phyloP scores from a whole-genome alignment of 1,139 yeast species.

The Debaryomyces singareniensis region DNA sequence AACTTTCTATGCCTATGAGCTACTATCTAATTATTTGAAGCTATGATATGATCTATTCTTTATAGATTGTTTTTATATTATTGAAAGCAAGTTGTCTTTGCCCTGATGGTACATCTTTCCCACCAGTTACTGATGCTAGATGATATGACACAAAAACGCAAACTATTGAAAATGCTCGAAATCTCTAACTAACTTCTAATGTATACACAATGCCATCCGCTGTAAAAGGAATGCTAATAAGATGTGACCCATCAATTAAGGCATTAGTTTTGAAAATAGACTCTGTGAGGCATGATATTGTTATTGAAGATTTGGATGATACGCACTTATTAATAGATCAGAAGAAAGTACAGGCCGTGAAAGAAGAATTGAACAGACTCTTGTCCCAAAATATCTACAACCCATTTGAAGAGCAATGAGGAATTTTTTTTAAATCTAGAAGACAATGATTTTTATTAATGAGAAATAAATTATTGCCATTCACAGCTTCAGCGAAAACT shows the following conservation, averaged over 20 bases:
- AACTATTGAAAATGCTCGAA: too few species aligned
- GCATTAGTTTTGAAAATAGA: conserved; percentile 83
- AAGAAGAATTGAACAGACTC: conserved; percentile 66
- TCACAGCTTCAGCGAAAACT: background rate
- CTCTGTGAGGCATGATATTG: conserved; percentile 63
- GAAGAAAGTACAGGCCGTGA: conserved; percentile 67
- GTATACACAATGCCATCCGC: conserved; percentile 43
- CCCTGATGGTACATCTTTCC: too few species aligned
- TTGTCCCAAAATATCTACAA: conserved; percentile 79
- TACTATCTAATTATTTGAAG: too few species aligned
- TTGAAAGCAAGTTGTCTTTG: too few species aligned
- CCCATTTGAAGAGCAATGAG: conserved; percentile 67
- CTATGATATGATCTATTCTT: too few species aligned
- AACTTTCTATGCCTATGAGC: too few species aligned
- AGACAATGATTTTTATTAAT: too few species aligned
- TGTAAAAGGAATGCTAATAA: conserved; percentile 39
- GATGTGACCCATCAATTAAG: conserved; percentile 84
- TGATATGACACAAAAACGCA: too few species aligned
- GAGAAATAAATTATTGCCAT: too few species aligned
- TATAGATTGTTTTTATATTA: too few species aligned
- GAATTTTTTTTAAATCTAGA: conserved; percentile 8
- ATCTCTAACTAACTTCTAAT: too few species aligned
- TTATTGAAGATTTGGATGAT: conserved; percentile 82
- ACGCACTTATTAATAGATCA: conserved; percentile 81
- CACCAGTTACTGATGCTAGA: too few species aligned